These are phyloP conservation scores for Scheffersomyces cryptocercus DNA, from an alignment of 1,139 yeast genomes.

Conservation along the genomic window DNA sequence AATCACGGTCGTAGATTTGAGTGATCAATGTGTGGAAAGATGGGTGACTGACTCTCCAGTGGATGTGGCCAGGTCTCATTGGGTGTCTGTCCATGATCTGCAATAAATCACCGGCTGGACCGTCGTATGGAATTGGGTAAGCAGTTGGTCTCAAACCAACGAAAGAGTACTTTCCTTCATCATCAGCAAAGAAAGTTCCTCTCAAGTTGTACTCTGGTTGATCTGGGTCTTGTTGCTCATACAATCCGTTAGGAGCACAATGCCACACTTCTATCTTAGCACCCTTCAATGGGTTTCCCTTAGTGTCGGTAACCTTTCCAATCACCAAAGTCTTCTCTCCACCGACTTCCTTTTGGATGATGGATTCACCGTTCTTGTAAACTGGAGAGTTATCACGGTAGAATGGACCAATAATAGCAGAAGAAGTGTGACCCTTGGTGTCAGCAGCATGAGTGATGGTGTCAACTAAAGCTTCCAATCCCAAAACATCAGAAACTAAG, in stretches of 20 bases:
- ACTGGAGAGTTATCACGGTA: conserved; percentile 27
- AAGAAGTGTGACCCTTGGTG: conserved; percentile 22
- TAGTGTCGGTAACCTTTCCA: conserved; percentile 20
- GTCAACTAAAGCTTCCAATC: conserved; percentile 15
- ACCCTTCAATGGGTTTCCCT: conserved; percentile 14
- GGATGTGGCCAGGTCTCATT: conserved; percentile 18
- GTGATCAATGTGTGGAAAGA: conserved; percentile 27
- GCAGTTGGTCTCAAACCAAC: conserved; percentile 16
- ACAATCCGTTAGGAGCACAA: conserved; percentile 17
- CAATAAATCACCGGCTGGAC: conserved; percentile 17
- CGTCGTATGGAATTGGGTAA: conserved; percentile 17
- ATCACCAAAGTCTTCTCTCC: conserved; percentile 23
- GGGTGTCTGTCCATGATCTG: conserved; percentile 17
- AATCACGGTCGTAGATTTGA: conserved; percentile 24
- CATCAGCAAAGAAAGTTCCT: conserved; percentile 14
- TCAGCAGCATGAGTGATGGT: conserved; percentile 21
- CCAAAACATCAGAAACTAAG: conserved; percentile 15
- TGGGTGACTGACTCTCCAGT: conserved; percentile 27
- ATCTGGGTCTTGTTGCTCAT: conserved; percentile 24
- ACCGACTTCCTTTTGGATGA: conserved; percentile 31
- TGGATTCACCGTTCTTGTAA: conserved; percentile 26
- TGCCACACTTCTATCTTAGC: conserved; percentile 18
- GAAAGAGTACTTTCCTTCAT: conserved; percentile 13
- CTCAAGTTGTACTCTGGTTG: conserved; percentile 26
- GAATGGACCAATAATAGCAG: conserved; percentile 32